These are phyloP conservation scores for Candida nonsorbophila DNA, from an alignment of 805 yeast species.

Conservation along the genomic window DNA sequence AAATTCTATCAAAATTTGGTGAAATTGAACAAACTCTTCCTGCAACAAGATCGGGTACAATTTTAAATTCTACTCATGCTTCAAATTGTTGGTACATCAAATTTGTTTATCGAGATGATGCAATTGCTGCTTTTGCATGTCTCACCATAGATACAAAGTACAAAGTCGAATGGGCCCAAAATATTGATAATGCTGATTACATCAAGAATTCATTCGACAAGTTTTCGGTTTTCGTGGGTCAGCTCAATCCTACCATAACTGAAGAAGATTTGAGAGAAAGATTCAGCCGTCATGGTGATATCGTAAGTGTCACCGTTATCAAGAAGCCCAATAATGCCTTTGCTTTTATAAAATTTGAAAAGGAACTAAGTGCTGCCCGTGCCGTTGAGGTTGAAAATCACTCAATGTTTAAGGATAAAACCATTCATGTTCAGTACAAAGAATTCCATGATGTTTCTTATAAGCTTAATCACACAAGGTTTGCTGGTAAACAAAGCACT, in stretches of 20 bases:
- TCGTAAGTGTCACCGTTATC: constrained; percentile 51
- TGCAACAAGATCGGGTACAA: constrained; percentile 30
- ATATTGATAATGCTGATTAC: constrained; percentile 48
- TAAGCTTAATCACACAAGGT: no score
- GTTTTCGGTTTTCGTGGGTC: constrained; percentile 75
- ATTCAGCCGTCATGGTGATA: constrained; percentile 64
- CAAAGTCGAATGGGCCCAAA: constrained; percentile 82
- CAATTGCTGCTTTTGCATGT: constrained; percentile 76
- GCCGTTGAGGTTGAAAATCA: constrained; percentile 87
- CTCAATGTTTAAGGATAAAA: constrained; percentile 62
- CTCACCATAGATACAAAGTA: constrained; percentile 50
- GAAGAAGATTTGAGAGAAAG: constrained; percentile 52
- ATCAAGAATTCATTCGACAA: constrained; percentile 44
- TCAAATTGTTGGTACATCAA: constrained; percentile 65
- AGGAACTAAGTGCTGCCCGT: constrained; percentile 72
- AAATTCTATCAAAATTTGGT: constrained; percentile 52
- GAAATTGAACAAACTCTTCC: constrained; percentile 64
- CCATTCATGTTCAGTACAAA: constrained; percentile 82
- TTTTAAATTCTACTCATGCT: constrained; percentile 11
- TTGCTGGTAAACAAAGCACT: no score
- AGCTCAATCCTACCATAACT: constrained; percentile 50
- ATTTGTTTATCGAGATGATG: constrained; percentile 80
- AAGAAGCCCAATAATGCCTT: constrained; percentile 49
- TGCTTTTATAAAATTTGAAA: constrained; percentile 66
- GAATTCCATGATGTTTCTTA: constrained; percentile 43